These are phyloP conservation scores for Russula brevipes DNA, from an alignment of 768 basidiomycete species.

Conservation along the genomic window DNA sequence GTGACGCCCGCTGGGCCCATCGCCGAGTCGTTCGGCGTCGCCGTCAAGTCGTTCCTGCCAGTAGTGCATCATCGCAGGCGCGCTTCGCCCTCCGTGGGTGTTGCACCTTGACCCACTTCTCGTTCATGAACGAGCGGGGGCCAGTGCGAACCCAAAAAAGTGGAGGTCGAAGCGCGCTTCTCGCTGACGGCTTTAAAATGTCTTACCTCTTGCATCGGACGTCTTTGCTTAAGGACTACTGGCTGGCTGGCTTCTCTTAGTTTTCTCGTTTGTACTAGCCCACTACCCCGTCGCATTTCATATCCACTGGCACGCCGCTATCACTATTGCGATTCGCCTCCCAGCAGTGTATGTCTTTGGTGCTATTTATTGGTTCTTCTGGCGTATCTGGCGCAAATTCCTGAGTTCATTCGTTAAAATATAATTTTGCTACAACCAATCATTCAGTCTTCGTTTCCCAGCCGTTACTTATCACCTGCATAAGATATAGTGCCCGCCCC, in stretches of 20 bases:
- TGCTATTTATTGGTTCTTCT: not conserved
- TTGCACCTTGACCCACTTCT: not conserved
- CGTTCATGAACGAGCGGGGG: conserved; percentile 7
- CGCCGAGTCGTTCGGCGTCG: not conserved
- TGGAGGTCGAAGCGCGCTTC: not conserved
- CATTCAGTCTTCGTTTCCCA: too few relatives aligned
- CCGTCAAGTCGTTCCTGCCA: not conserved
- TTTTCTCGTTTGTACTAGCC: not conserved
- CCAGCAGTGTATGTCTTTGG: not conserved
- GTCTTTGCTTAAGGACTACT: not conserved
- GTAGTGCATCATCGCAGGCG: not conserved
- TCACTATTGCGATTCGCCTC: not conserved
- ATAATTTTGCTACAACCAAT: too few relatives aligned
- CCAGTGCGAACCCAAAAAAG: not conserved
- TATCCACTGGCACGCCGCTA: not conserved
- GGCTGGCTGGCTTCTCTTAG: not conserved
- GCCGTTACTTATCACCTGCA: too few relatives aligned
- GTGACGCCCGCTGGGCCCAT: not conserved
- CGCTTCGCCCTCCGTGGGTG: not conserved
- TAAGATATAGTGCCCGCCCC: not conserved
- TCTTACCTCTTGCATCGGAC: not conserved
- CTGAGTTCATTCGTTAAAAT: too few relatives aligned
- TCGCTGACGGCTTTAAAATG: not conserved
- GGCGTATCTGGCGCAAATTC: too few relatives aligned
- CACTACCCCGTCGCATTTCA: not conserved